Evolutionary conservation across 306 rosid genomes (phyloP).

Genomic region (Inga leiocalycina): DNA sequence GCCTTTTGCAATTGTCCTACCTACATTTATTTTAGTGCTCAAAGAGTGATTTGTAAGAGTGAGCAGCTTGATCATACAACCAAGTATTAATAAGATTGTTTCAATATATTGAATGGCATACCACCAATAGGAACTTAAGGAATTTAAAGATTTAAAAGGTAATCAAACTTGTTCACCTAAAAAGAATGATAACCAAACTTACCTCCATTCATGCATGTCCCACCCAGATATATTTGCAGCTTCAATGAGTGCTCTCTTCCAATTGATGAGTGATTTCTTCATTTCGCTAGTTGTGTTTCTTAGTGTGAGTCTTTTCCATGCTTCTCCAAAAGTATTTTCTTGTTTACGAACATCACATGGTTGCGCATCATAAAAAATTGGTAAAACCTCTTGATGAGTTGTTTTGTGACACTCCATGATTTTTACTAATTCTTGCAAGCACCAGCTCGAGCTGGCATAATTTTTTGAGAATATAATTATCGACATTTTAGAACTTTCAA

Average conservation of each 20-base stretch:
- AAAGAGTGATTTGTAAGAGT: not conserved
- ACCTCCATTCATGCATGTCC: not conserved
- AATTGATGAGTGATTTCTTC: not conserved
- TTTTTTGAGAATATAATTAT: not conserved
- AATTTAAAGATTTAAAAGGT: not conserved
- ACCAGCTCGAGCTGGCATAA: not conserved
- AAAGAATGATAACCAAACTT: too few relatives aligned
- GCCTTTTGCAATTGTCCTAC: not conserved
- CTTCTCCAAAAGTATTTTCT: not conserved
- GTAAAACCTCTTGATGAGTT: not conserved
- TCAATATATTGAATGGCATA: not conserved
- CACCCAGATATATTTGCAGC: conserved; percentile 1
- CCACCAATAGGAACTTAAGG: not conserved
- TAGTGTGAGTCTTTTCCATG: not conserved
- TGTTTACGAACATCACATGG: not conserved
- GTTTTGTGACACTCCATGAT: conserved; percentile 11
- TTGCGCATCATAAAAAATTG: not conserved
- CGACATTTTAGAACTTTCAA: conserved; percentile 1
- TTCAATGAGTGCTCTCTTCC: not conserved
- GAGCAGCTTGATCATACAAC: not conserved
- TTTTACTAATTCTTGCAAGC: conserved; percentile 9
- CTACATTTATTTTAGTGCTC: not conserved
- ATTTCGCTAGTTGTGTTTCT: not conserved
- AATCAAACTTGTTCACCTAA: not conserved
- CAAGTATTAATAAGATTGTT: not conserved